Conservation (phyloP, 345 rosid species). For the Citrus sp. region DNA sequence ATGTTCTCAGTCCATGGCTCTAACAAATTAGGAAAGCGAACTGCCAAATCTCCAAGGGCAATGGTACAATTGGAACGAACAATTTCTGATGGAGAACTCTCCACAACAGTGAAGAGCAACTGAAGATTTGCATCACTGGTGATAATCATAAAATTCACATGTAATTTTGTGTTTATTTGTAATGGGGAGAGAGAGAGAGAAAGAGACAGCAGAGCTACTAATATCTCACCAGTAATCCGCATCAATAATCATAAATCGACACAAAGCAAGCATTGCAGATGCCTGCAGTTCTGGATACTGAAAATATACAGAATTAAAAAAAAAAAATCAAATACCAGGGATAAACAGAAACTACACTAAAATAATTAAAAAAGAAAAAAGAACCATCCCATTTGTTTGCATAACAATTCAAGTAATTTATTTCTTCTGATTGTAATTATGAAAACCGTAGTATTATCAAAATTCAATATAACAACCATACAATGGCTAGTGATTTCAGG, state of each 20-base stretch:
- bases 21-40: conserved; percentile 88
- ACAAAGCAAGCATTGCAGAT: conserved; percentile 92
- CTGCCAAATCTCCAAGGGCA: conserved; percentile 96
- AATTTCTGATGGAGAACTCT: conserved; percentile 84
- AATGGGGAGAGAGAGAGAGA: conserved; percentile 5
- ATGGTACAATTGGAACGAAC: conserved; percentile 95
- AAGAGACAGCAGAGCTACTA: background rate
- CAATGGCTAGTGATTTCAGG: background rate
- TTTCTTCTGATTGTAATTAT: background rate
- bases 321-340: background rate
- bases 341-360: background rate
- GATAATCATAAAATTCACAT: conserved; percentile 29
- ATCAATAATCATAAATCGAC: conserved; percentile 92
- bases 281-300: conserved; percentile 91
- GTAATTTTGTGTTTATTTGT: conserved; percentile 2
- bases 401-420: background rate
- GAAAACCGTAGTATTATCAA: background rate
- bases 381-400: conserved; percentile 6
- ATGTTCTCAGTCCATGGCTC: conserved; percentile 98
- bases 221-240: conserved; percentile 69
- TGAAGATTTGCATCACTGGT: conserved; percentile 88
- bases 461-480: background rate
- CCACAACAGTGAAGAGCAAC: conserved; percentile 95
- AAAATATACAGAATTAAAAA: conserved; percentile 4
- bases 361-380: background rate